Conservation (phyloP, 495 filamentous ascomycete species). For the Sabuloglossum arenarium region DNA sequence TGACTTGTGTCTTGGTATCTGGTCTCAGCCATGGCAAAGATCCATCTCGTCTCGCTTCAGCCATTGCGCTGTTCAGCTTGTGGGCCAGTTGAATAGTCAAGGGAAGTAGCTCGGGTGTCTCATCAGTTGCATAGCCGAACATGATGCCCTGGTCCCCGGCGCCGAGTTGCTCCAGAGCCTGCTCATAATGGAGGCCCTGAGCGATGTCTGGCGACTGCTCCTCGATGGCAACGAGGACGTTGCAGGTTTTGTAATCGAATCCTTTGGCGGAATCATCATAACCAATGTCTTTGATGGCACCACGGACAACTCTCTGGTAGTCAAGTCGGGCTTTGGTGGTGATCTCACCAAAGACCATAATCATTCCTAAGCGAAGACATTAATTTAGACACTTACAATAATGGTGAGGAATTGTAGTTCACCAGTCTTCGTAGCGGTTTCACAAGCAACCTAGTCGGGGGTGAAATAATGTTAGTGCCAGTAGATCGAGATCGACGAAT, state of each 20-base stretch:
- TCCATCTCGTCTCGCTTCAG: conserved; percentile 65
- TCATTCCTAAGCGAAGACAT: conserved; percentile 38
- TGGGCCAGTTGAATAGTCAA: conserved; percentile 84
- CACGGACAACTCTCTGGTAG: conserved; percentile 95
- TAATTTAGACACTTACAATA: not conserved
- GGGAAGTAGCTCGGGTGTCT: conserved; percentile 93
- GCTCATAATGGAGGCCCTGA: conserved; percentile 90
- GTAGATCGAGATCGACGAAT: not conserved
- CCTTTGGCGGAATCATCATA: conserved; percentile 94
- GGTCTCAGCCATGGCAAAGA: conserved; percentile 84
- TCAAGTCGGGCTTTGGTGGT: conserved; percentile 87
- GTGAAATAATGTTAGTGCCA: not conserved
- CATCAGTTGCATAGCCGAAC: conserved; percentile 99
- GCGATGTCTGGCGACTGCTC: conserved; percentile 98
- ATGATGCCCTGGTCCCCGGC: conserved; percentile 99
- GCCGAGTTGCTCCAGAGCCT: conserved; percentile 91
- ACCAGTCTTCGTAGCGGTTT: conserved; percentile 98
- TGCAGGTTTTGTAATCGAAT: conserved; percentile 99
- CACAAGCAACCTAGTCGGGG: conserved; percentile 51
- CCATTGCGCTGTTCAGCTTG: conserved; percentile 90
- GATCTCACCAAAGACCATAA: conserved; percentile 99
- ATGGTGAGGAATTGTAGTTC: conserved; percentile 8
- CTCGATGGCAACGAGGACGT: conserved; percentile 96
- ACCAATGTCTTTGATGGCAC: conserved; percentile 92
- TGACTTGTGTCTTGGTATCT: conserved; percentile 99